phyloP scores from a whole-genome alignment of 768 basidiomycete species.

The Psilocybe subaeruginosa region DNA sequence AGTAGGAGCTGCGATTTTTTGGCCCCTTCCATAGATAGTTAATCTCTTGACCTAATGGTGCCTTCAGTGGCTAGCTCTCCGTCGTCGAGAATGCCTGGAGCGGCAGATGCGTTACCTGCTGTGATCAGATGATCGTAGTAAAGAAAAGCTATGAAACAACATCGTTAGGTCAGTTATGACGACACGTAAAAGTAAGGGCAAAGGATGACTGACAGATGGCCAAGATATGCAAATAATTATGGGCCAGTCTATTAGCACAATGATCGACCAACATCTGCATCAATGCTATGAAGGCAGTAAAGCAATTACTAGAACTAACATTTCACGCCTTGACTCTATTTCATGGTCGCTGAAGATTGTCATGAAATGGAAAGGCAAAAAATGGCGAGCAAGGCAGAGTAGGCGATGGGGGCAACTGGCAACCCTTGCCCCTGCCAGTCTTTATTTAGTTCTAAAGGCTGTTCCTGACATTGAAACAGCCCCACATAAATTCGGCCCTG shows the following conservation, averaged over 20 bases:
- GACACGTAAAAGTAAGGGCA: not conserved
- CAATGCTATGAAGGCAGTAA: not conserved
- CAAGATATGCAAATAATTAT: slow-evolving; percentile 34
- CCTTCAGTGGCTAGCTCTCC: not conserved
- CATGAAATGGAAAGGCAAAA: not conserved
- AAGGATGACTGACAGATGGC: slow-evolving; percentile 32
- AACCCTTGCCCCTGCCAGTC: not conserved
- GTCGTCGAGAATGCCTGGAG: not conserved
- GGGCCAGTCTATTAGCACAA: slow-evolving; percentile 19
- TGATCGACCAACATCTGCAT: not conserved
- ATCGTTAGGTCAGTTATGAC: not conserved
- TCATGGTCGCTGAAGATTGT: slow-evolving; percentile 15
- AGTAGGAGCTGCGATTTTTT: slow-evolving; percentile 38
- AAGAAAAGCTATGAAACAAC: slow-evolving; percentile 30
- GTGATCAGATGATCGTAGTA: slow-evolving; percentile 44
- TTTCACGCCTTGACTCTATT: slow-evolving; percentile 8
- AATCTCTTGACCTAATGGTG: slow-evolving; percentile 38
- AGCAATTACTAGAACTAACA: slow-evolving; percentile 9
- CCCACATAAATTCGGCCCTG: not conserved
- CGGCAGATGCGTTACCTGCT: slow-evolving; percentile 26
- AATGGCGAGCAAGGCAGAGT: not conserved
- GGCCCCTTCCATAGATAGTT: slow-evolving; percentile 47
- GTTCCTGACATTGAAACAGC: not conserved
- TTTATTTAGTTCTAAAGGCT: not conserved
- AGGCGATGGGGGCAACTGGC: not conserved